phyloP scores from a whole-genome alignment of 805 yeast species.

The Hanseniaspora singularis region DNA sequence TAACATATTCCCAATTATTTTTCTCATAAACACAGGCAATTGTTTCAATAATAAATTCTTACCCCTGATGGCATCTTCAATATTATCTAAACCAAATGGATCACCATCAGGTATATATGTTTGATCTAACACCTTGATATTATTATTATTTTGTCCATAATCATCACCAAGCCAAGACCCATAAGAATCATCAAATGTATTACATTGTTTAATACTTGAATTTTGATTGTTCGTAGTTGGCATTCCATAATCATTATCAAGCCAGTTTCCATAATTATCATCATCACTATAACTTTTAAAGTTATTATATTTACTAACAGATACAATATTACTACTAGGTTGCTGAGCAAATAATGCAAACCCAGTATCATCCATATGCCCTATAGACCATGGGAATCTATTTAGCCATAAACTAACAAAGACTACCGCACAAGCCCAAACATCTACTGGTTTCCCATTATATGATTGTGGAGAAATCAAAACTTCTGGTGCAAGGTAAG shows the following conservation, averaged over 20 bases:
- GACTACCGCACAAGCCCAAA: constrained; percentile 89
- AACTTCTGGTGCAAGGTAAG: constrained; percentile 90
- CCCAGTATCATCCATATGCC: constrained; percentile 57
- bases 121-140: constrained; percentile 10
- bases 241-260: constrained; percentile 36
- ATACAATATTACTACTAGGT: constrained; percentile 24
- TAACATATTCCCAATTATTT: constrained; percentile 7
- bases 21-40: constrained; percentile 8
- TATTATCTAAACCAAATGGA: constrained; percentile 6
- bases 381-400: constrained; percentile 92
- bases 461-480: constrained; percentile 37
- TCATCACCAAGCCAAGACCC: constrained; percentile 42
- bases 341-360: constrained; percentile 51
- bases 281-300: neutral
- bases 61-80: constrained; percentile 12
- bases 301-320: neutral
- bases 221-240: constrained; percentile 57
- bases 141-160: constrained; percentile 14
- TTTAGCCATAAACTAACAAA: constrained; percentile 80
- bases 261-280: constrained; percentile 23
- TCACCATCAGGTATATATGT: constrained; percentile 1
- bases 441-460: constrained; percentile 79
- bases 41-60: constrained; percentile 12
- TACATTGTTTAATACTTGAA: constrained; percentile 34
- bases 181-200: constrained; percentile 45